Conservation (phyloP, 768 basidiomycete species). For the Infundibulicybe gibba region DNA sequence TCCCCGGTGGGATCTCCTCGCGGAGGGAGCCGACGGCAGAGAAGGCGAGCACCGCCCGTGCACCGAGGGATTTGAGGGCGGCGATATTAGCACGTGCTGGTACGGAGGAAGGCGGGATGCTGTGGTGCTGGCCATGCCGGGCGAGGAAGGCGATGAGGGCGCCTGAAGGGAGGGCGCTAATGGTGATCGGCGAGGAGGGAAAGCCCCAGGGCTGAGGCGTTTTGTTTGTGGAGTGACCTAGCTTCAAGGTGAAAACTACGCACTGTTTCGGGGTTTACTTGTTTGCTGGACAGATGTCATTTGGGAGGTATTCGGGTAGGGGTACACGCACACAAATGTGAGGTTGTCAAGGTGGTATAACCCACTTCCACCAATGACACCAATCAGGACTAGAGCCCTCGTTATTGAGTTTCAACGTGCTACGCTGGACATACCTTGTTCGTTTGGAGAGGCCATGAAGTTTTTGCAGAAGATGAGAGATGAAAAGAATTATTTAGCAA, state of each 20-base stretch:
- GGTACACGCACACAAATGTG: constrained; percentile 67
- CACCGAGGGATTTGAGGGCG: constrained; percentile 89
- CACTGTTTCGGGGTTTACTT: constrained; percentile 81
- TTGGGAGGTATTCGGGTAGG: background rate
- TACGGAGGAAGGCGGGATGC: constrained; percentile 73
- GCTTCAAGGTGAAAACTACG: constrained; percentile 15
- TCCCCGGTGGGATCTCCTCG: constrained; percentile 89
- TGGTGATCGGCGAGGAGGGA: constrained; percentile 90
- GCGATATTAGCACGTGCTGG: constrained; percentile 92
- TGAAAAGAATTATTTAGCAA: too few relatives aligned
- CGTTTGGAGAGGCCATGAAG: too few relatives aligned
- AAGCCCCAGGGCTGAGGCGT: constrained; percentile 81
- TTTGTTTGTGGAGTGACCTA: background rate
- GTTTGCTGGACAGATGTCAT: constrained; percentile 42
- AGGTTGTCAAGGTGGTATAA: constrained; percentile 92
- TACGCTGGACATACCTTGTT: too few relatives aligned
- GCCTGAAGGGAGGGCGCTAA: constrained; percentile 82
- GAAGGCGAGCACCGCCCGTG: constrained; percentile 88
- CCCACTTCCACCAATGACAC: constrained; percentile 90
- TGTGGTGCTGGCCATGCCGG: constrained; percentile 84
- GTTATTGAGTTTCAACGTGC: too few relatives aligned
- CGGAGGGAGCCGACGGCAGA: constrained; percentile 93
- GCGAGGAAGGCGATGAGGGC: constrained; percentile 84
- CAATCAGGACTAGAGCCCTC: constrained; percentile 59
- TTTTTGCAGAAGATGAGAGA: too few relatives aligned